Evolutionary conservation across 73 alveolate species (phyloP), one percentile per base, ranked within the genome.

Genomic region (Tetrahymena thermophila): DNA sequence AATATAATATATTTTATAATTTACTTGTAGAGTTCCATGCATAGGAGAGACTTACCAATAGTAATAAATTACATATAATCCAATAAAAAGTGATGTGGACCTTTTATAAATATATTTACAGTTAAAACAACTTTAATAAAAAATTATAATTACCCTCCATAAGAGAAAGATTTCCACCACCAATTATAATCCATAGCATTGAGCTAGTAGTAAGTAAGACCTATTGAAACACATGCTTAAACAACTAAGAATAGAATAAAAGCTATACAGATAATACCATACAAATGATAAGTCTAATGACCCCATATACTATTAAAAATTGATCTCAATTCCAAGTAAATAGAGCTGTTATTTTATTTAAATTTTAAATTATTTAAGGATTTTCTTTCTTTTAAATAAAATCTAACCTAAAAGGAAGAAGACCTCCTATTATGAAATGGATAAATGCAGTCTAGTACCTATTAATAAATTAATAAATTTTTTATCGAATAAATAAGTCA

Each of bases 241-340:
- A 95, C 94, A 15, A 85, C 56, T 31, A 95, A 35, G 83, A 95
- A 89, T 95, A 85, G 23, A 50, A 95, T 55, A 34, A 34, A 95
- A 10, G 97, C 93, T 34, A 95, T 55, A 42, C 93, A 28, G 44
- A 95, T 84, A 34, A 95, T 55, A 13, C 85, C 56, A 35, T 95
- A 95, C 37, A 85, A 56, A 35, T 95, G 95, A 55, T 85, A 95
- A 19, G 34, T 28, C 25, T 95, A 35, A 89, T 95, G 93, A 44
- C 95, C 95, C 97, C 97, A 95, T 15, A 93, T 58, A 31, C 97
- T 93, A n/a, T 95, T 58, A 16, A 95, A 50, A 7, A 95, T 55
- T 25, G 34, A 43, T 85, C 50, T 44, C 85, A 95, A 93, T 31
- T 95, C 97, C 40, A 95, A 35, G 17, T 85, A 43, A 25, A 89